phyloP scores from a whole-genome alignment of 2,329 filamentous ascomycete genomes.

The Cercospora sesami region DNA sequence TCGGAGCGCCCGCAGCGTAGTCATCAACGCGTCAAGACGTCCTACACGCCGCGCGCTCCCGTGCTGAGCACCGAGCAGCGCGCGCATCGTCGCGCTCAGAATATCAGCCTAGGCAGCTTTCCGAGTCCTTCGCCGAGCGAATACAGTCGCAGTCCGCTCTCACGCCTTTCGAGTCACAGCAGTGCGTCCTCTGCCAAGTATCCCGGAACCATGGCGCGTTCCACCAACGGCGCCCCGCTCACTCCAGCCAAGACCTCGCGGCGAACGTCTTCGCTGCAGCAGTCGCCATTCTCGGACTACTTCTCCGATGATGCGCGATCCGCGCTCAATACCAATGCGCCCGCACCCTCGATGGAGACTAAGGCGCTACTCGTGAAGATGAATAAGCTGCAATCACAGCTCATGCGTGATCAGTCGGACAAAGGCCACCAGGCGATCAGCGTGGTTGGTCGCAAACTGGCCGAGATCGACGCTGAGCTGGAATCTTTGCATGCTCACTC shows the following conservation, averaged over 20 bases:
- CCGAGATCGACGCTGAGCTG: conserved; percentile 38
- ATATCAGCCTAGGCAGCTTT: conserved; percentile 23
- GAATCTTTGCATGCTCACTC: conserved; percentile 34
- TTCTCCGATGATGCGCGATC: conserved; percentile 42
- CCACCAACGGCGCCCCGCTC: conserved; percentile 21
- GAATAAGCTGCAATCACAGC: conserved; percentile 39
- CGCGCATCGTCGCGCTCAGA: conserved; percentile 33
- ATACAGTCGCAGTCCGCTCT: conserved; percentile 25
- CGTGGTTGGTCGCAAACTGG: conserved; percentile 34
- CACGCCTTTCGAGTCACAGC: conserved; percentile 22
- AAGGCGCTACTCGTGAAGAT: conserved; percentile 42
- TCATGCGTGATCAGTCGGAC: conserved; percentile 37
- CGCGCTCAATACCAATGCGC: conserved; percentile 23
- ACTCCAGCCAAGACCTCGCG: conserved; percentile 32
- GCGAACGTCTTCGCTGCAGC: conserved; percentile 30
- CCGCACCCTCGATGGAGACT: conserved; percentile 32
- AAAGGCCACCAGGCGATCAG: conserved; percentile 26
- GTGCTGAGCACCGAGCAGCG: conserved; percentile 34
- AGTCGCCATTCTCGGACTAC: conserved; percentile 46
- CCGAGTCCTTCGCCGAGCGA: conserved; percentile 20
- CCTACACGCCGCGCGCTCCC: conserved; percentile 31
- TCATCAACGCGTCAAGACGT: conserved; percentile 28
- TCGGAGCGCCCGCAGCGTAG: conserved; percentile 22
- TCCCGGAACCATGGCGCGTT: conserved; percentile 13
- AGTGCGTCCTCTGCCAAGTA: conserved; percentile 6